Conservation (phyloP, 306 rosid species). For the Phaseolus lunatus region DNA sequence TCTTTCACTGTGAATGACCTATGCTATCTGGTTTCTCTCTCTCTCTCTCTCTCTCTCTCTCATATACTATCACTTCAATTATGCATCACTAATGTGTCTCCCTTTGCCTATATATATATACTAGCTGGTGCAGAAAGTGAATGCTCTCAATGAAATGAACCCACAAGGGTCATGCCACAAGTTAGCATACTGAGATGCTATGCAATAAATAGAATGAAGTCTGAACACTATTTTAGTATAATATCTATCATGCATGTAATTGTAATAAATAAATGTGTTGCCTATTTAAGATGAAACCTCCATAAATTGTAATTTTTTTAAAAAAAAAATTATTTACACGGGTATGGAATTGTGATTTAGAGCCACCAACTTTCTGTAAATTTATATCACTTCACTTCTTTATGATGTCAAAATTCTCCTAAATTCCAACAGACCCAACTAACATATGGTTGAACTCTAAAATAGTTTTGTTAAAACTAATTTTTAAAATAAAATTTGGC, state of each 20-base stretch:
- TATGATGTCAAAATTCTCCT: slow-evolving; percentile 34
- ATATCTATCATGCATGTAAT: slow-evolving; percentile 30
- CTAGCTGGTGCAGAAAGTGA: slow-evolving; percentile 27
- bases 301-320: neutral
- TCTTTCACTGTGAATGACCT: neutral
- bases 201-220: slow-evolving; percentile 60
- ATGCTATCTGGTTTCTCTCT: neutral
- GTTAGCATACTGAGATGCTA: slow-evolving; percentile 43
- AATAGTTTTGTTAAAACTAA: neutral
- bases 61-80: slow-evolving; percentile 24
- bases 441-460: slow-evolving; percentile 6
- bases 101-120: slow-evolving; percentile 32
- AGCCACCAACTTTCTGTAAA: slow-evolving; percentile 31
- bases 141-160: slow-evolving; percentile 23
- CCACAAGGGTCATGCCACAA: slow-evolving; percentile 71
- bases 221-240: slow-evolving; percentile 35
- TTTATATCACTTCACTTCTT: slow-evolving; percentile 21
- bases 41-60: slow-evolving; percentile 28
- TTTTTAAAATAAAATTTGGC: neutral
- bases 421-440: neutral
- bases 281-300: slow-evolving; percentile 2
- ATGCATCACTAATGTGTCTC: slow-evolving; percentile 19
- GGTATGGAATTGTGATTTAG: neutral
- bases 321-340: too few relatives aligned
- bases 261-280: slow-evolving; percentile 20